Conservation (phyloP, 2,329 filamentous ascomycete species). For the Colletotrichum phormii region DNA sequence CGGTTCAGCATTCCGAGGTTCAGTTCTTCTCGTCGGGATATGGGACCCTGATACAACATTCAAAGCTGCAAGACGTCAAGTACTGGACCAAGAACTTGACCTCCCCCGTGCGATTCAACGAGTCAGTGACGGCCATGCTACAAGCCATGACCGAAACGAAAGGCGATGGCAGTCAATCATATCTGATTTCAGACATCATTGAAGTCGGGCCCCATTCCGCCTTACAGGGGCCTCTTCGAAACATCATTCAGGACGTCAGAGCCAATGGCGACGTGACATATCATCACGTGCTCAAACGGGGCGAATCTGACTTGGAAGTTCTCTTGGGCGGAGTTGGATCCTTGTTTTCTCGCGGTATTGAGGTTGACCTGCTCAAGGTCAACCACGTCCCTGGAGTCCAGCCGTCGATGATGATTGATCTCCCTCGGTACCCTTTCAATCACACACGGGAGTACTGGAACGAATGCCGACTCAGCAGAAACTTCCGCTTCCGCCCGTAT, state of each 20-base stretch:
- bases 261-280: constrained; percentile 41
- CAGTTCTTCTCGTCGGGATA: constrained; percentile 35
- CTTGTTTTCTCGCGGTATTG: neutral
- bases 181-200: neutral
- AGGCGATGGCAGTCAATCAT: neutral
- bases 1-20: constrained; percentile 43
- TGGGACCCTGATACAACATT: neutral
- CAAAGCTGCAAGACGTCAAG: neutral
- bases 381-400: constrained; percentile 50
- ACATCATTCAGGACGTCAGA: constrained; percentile 34
- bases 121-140: constrained; percentile 2
- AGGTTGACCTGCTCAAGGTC: constrained; percentile 37
- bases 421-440: constrained; percentile 38
- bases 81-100: constrained; percentile 21
- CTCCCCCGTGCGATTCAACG: constrained; percentile 7
- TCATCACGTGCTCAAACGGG: neutral
- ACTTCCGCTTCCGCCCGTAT: constrained; percentile 23
- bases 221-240: constrained; percentile 13
- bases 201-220: constrained; percentile 28
- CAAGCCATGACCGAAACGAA: constrained; percentile 39
- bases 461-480: constrained; percentile 22
- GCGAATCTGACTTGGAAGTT: neutral
- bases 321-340: neutral
- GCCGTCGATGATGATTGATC: constrained; percentile 25
- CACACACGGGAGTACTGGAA: constrained; percentile 26